Percentiles rank a stretch among this genome's conserved stretches.
Evolutionary conservation across 2,329 filamentous ascomycete genomes (phyloP).

Genomic region (Hypocreales sp.): DNA sequence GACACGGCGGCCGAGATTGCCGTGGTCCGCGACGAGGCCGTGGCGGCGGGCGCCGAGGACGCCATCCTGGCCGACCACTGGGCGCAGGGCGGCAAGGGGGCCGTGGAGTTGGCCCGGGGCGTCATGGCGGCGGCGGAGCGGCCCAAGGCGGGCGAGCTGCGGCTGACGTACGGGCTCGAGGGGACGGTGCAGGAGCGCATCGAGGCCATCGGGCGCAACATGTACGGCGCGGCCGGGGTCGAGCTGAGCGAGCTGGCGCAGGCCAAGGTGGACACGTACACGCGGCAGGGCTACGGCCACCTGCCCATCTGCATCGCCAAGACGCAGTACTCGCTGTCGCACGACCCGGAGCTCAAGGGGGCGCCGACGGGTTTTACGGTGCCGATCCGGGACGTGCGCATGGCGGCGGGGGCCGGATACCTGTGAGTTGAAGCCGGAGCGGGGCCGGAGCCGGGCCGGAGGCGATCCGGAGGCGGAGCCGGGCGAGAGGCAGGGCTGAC

Average conservation of each 20-base stretch:
- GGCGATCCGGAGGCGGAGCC: neutral
- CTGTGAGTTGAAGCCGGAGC: conserved; percentile 53
- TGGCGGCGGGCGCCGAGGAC: conserved; percentile 84
- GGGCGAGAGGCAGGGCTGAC: no score
- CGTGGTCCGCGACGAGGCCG: conserved; percentile 77
- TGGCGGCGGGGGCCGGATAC: conserved; percentile 90
- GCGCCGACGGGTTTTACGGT: conserved; percentile 89
- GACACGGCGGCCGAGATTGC: conserved; percentile 87
- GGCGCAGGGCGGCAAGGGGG: conserved; percentile 86
- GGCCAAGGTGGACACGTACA: conserved; percentile 93
- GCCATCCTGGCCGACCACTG: conserved; percentile 93
- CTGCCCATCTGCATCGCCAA: conserved; percentile 95
- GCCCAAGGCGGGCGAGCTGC: conserved; percentile 56
- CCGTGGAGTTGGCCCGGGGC: conserved; percentile 73
- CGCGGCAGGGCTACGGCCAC: conserved; percentile 78
- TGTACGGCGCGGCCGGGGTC: conserved; percentile 85
- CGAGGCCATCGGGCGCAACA: conserved; percentile 74
- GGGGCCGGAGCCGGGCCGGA: no score
- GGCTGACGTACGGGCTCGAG: conserved; percentile 70
- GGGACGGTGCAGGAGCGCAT: conserved; percentile 78
- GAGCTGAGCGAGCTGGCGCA: conserved; percentile 90
- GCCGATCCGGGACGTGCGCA: conserved; percentile 81
- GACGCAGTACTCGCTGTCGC: conserved; percentile 93
- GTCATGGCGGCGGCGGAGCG: conserved; percentile 73
- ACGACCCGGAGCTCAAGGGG: conserved; percentile 87